Evolutionary conservation across 2,329 filamentous ascomycete species (phyloP).

Genomic region (Ophiosphaerella korrae): DNA sequence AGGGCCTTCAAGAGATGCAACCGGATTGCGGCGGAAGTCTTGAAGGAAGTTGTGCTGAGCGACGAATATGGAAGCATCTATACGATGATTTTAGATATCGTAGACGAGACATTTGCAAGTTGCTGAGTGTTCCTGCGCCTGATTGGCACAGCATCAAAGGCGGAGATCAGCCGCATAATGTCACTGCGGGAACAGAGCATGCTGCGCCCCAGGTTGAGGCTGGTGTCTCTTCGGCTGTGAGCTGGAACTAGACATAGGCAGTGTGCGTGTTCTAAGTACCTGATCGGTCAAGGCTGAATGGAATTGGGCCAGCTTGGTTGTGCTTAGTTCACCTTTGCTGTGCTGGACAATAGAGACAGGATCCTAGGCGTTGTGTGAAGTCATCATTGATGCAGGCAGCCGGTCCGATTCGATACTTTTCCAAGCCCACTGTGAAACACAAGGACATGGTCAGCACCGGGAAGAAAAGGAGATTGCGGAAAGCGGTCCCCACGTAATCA

Average conservation of each 20-base stretch:
- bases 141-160: constrained; percentile 43
- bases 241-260: constrained; percentile 1
- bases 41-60: constrained; percentile 43
- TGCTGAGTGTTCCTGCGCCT: constrained; percentile 47
- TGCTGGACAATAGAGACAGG: neutral
- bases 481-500: constrained; percentile 4
- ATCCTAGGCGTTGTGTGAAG: neutral
- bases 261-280: constrained; percentile 2
- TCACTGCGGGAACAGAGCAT: constrained; percentile 29
- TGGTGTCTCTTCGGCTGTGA: constrained; percentile 2
- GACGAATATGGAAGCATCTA: constrained; percentile 52
- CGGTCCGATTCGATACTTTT: constrained; percentile 8
- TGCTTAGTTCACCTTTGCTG: neutral
- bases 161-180: constrained; percentile 18
- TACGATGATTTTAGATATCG: constrained; percentile 53
- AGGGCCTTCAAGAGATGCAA: constrained; percentile 51
- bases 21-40: constrained; percentile 49
- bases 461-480: neutral
- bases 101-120: constrained; percentile 48
- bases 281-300: neutral
- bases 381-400: neutral
- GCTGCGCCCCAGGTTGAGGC: constrained; percentile 23
- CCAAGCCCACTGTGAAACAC: constrained; percentile 14
- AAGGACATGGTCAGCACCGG: neutral
- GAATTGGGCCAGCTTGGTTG: constrained; percentile 10